Percentiles rank a stretch among this genome's conserved stretches.
Conservation (phyloP, 495 filamentous ascomycete species). For the Lepidopterella palustris region DNA sequence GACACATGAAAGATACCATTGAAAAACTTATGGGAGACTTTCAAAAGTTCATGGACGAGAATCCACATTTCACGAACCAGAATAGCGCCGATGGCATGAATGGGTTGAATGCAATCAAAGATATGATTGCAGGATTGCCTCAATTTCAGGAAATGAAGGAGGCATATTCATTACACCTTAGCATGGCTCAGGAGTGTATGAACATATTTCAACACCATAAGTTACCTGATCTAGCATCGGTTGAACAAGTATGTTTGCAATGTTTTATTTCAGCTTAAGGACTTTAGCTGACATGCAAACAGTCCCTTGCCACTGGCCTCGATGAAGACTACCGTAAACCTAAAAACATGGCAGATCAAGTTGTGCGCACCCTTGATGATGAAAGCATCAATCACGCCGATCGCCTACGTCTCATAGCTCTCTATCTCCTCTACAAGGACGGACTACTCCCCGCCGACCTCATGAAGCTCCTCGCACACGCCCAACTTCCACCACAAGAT, state of each 20-base stretch:
- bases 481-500: slow-evolving; percentile 67
- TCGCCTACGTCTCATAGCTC: slow-evolving; percentile 72
- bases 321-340: slow-evolving; percentile 90
- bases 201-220: slow-evolving; percentile 78
- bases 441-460: slow-evolving; percentile 85
- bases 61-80: slow-evolving; percentile 85
- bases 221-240: slow-evolving; percentile 74
- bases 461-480: slow-evolving; percentile 75
- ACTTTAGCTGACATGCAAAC: slow-evolving; percentile 20
- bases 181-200: slow-evolving; percentile 98
- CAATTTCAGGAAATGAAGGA: slow-evolving; percentile 94
- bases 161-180: slow-evolving; percentile 88
- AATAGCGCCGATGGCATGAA: slow-evolving; percentile 64
- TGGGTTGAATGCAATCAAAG: slow-evolving; percentile 85
- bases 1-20: slow-evolving; percentile 97
- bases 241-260: slow-evolving; percentile 55
- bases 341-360: slow-evolving; percentile 76
- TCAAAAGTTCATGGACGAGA: slow-evolving; percentile 78
- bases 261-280: neutral
- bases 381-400: slow-evolving; percentile 59
- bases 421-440: slow-evolving; percentile 82
- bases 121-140: slow-evolving; percentile 91
- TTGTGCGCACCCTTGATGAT: slow-evolving; percentile 84
- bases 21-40: slow-evolving; percentile 91
- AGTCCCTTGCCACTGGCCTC: slow-evolving; percentile 81